Evolutionary conservation across 352 stramenopile species (phyloP), one percentile per base, ranked within the genome.

Genomic region (Pythium pyrilobum): DNA sequence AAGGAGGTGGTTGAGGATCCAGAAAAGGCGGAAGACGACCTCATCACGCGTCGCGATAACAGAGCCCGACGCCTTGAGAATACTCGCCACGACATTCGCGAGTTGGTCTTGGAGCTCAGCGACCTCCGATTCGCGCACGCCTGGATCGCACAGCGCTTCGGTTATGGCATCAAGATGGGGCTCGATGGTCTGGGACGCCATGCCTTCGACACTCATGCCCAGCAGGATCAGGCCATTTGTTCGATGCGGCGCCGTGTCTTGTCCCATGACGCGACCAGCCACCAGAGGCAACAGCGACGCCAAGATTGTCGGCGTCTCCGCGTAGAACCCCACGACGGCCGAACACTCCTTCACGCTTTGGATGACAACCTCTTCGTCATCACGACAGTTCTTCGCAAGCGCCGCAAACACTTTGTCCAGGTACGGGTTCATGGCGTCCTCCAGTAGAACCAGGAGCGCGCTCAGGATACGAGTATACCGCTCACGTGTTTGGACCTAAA

Each of bases 201-300:
- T 94, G 46, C 83, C 83, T 62, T 81, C 76, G 33, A 94, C 81
- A 45, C 75, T 90, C 81, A 94, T 89, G 28, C 73, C 64, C 21
- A 94, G 58, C 21, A 94, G 43, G 34, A 89, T 82, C 25, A 94
- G 58, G 3, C 81, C 83, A 48, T 89, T 90, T 18, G 71, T 91
- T 28, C 83, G 79, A 55, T 94, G 77, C 44, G 85, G 81, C 8
- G 79, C 68, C 11, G 83, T 89, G 62, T 92, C 81, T 46, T 90
- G 81, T 4, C 83, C 83, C 46, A 80, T 64, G 10, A 87, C 56
- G 20, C 74, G 66, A 24, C 83, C 83, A 21, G 71, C 69, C 12
- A 82, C 79, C 71, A 94, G 82, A 10, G 81, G 83, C 25, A 92
- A 39, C 44, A 94, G 51, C 10, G 77, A 87, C 9, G 79, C 69